Conservation (phyloP, 768 basidiomycete species). For the Termitomyces heimii region DNA sequence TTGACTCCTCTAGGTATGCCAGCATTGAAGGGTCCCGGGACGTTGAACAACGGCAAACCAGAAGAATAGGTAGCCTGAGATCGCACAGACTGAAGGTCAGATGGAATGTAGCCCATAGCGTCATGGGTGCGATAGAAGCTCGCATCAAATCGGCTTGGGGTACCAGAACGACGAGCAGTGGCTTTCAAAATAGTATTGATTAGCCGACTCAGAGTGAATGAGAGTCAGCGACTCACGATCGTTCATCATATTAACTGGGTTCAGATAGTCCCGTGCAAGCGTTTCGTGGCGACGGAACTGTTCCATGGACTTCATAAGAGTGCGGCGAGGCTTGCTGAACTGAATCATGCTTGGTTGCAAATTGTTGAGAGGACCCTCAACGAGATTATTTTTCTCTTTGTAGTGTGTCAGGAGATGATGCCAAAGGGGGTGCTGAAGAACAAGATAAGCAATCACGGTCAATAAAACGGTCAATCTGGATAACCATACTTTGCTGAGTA, state of each 20-base stretch:
- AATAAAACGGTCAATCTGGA: not conserved
- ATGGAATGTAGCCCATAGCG: slow-evolving; percentile 88
- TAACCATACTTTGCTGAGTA: slow-evolving; percentile 87
- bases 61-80: slow-evolving; percentile 97
- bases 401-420: slow-evolving; percentile 97
- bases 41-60: slow-evolving; percentile 79
- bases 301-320: slow-evolving; percentile 85
- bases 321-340: slow-evolving; percentile 94
- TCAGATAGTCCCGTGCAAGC: slow-evolving; percentile 72
- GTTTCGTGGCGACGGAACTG: slow-evolving; percentile 93
- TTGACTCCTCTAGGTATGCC: slow-evolving; percentile 51
- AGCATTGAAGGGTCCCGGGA: slow-evolving; percentile 64
- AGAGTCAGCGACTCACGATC: slow-evolving; percentile 39
- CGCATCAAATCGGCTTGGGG: slow-evolving; percentile 92
- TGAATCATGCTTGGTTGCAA: slow-evolving; percentile 98
- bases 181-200: slow-evolving; percentile 17
- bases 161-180: slow-evolving; percentile 69
- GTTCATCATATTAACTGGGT: slow-evolving; percentile 31
- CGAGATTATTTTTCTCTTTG: slow-evolving; percentile 91
- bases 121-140: slow-evolving; percentile 96
- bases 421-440: slow-evolving; percentile 89
- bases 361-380: slow-evolving; percentile 95
- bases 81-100: slow-evolving; percentile 91
- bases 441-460: slow-evolving; percentile 9
- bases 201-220: slow-evolving; percentile 1